Evolutionary conservation across 176 grass and related monocot genomes (phyloP).

Genomic region (maize (Zea mays)): DNA sequence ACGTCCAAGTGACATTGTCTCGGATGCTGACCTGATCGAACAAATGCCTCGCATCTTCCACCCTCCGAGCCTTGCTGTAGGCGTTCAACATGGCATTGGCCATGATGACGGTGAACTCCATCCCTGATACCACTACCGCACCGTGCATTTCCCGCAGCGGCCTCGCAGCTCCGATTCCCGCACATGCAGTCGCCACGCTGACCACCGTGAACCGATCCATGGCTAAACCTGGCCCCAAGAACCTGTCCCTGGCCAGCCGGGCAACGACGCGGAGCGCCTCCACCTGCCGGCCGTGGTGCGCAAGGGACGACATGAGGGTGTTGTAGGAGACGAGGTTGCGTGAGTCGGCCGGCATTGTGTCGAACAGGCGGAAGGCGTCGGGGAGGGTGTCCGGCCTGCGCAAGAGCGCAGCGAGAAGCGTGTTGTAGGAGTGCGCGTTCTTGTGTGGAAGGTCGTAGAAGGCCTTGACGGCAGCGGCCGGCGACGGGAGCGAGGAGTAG

Average conservation of each 20-base stretch:
- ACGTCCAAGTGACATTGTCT: conserved; percentile 55
- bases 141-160: conserved; percentile 59
- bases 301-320: conserved; percentile 57
- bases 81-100: conserved; percentile 68
- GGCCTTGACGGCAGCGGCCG: conserved; percentile 22
- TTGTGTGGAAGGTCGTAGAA: conserved; percentile 52
- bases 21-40: conserved; percentile 44
- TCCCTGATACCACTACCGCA: conserved; percentile 23
- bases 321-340: conserved; percentile 67
- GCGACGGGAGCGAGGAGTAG: conserved; percentile 37
- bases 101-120: conserved; percentile 61
- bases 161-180: conserved; percentile 36
- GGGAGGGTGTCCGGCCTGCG: conserved; percentile 13
- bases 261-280: conserved; percentile 41
- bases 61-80: conserved; percentile 54
- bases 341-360: conserved; percentile 31
- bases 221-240: conserved; percentile 25
- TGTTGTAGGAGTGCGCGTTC: conserved; percentile 64
- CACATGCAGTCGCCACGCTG: conserved; percentile 40
- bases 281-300: conserved; percentile 28
- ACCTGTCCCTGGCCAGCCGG: conserved; percentile 43
- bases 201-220: conserved; percentile 59
- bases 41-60: conserved; percentile 42
- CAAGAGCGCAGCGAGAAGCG: conserved; percentile 42
- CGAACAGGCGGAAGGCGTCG: conserved; percentile 47